Conservation (phyloP, 495 filamentous ascomycete species). For the Tuber brumale region DNA sequence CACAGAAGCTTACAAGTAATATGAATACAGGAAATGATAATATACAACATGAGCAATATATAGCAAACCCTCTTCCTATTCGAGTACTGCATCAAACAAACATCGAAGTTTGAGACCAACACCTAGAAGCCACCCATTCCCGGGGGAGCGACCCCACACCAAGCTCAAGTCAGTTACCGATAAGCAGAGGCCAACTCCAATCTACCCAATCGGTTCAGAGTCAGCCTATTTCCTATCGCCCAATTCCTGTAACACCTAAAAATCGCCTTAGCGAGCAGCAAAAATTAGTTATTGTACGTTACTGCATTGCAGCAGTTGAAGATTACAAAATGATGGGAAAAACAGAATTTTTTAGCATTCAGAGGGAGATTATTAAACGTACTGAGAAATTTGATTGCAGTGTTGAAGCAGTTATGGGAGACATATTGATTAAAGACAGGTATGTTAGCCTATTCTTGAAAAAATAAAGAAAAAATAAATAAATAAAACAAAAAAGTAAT, state of each 20-base stretch:
- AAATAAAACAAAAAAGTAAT: not conserved
- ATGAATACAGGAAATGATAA: no score
- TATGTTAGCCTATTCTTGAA: not conserved
- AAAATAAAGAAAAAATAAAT: not conserved
- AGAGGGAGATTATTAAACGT: not conserved
- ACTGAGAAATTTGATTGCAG: not conserved
- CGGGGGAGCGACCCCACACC: no score
- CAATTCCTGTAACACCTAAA: not conserved
- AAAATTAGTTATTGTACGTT: not conserved
- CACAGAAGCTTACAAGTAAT: no score
- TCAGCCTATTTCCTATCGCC: not conserved
- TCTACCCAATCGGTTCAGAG: not conserved
- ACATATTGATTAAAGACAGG: not conserved
- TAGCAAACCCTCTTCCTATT: no score
- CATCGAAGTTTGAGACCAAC: no score
- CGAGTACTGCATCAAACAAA: no score
- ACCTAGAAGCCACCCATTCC: no score
- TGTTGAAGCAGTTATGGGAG: not conserved
- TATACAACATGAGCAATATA: no score
- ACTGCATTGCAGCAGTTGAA: not conserved
- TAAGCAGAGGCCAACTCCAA: no score
- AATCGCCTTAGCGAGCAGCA: not conserved
- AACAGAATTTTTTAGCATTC: not conserved
- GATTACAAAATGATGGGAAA: not conserved
- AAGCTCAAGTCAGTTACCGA: no score